Evolutionary conservation across 2,329 filamentous ascomycete species (phyloP).

Genomic region (Sarocladium strictum): DNA sequence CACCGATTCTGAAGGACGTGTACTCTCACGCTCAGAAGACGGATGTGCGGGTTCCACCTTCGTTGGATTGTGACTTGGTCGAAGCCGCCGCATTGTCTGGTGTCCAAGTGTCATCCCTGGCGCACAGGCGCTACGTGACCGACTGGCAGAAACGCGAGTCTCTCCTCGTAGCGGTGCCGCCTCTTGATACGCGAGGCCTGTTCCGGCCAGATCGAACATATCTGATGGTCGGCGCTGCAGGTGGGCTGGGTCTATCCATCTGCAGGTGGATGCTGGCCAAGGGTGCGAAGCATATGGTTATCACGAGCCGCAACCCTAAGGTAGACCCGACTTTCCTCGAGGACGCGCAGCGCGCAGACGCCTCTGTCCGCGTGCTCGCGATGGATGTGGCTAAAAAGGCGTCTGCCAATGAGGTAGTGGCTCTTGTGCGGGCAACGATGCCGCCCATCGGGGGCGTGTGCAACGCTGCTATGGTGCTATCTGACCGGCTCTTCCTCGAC

Average conservation of each 20-base stretch:
- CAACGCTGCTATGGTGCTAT: slow-evolving; percentile 38
- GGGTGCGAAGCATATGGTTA: slow-evolving; percentile 27
- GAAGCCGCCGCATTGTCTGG: background rate
- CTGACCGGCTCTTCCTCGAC: slow-evolving; percentile 25
- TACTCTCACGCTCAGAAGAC: background rate
- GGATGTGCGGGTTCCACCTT: background rate
- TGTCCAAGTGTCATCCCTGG: background rate
- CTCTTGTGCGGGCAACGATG: slow-evolving; percentile 18
- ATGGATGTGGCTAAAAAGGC: slow-evolving; percentile 2
- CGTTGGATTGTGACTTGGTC: background rate
- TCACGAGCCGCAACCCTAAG: slow-evolving; percentile 30
- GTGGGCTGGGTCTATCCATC: slow-evolving; percentile 28
- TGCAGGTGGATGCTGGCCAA: slow-evolving; percentile 28
- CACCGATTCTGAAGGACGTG: background rate
- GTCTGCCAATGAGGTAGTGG: background rate
- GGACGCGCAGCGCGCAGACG: background rate
- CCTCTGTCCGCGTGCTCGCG: slow-evolving; percentile 9
- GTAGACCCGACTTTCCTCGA: slow-evolving; percentile 16
- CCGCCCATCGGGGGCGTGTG: slow-evolving; percentile 35
- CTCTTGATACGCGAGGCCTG: background rate
- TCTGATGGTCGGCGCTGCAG: slow-evolving; percentile 25
- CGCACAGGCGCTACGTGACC: background rate
- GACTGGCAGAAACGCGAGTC: background rate
- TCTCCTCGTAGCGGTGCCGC: background rate
- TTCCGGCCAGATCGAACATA: slow-evolving; percentile 22